Evolutionary conservation across 768 basidiomycete genomes (phyloP).

Genomic region (Auriscalpium vulgare): DNA sequence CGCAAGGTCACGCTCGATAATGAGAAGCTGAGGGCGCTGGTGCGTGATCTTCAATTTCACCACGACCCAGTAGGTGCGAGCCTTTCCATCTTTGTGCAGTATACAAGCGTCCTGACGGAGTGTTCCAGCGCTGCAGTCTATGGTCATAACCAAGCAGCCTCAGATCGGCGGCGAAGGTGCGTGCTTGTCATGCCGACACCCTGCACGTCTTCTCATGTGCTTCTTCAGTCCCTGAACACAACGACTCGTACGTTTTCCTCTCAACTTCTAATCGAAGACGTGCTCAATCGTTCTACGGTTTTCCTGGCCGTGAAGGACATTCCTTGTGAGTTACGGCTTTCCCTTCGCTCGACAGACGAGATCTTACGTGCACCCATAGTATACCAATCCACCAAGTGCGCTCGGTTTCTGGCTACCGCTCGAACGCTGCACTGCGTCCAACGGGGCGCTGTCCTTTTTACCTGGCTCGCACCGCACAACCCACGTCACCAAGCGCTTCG

Average conservation of each 20-base stretch:
- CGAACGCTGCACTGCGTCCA: conserved; percentile 74
- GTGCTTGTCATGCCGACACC: no score
- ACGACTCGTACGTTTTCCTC: conserved; percentile 68
- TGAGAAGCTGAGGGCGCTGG: conserved; percentile 56
- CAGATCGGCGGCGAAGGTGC: conserved; percentile 88
- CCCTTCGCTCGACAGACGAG: not conserved
- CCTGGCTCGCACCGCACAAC: conserved; percentile 82
- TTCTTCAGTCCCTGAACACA: conserved; percentile 73
- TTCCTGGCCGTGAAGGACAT: conserved; percentile 41
- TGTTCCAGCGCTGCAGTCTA: conserved; percentile 71
- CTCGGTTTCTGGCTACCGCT: conserved; percentile 97
- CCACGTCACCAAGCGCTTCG: conserved; percentile 77
- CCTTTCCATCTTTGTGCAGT: not conserved
- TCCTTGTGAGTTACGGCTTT: conserved; percentile 42
- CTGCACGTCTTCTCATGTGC: not conserved
- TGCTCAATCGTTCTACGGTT: not conserved
- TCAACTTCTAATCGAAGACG: not conserved
- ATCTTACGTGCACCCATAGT: conserved; percentile 36
- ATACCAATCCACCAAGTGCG: conserved; percentile 86
- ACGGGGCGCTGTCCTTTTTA: conserved; percentile 83
- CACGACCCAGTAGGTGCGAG: conserved; percentile 71
- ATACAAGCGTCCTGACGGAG: no score
- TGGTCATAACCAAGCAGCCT: conserved; percentile 94
- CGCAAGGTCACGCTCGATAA: conserved; percentile 76
- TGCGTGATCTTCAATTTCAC: conserved; percentile 75